A percentile compares a stretch with the other conserved stretches of the same genome.
Conservation (phyloP, 768 basidiomycete species). For the Leucosporidium yakuticum region DNA sequence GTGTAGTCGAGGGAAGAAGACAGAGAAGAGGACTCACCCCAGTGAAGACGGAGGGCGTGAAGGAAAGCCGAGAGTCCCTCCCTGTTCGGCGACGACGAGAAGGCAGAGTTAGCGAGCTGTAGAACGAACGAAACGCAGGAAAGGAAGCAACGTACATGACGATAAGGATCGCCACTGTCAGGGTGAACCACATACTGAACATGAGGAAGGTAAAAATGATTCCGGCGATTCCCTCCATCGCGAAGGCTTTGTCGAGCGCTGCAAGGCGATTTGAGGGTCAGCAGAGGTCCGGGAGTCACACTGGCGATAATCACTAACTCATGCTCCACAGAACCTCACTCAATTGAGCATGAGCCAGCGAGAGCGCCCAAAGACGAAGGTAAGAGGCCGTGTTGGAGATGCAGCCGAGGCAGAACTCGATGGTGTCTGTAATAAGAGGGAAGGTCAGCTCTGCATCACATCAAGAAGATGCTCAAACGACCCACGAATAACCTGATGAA, state of each 20-base stretch:
- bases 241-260: constrained; percentile 48
- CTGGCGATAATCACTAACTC: constrained; percentile 16
- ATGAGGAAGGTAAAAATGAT: constrained; percentile 61
- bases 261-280: constrained; percentile 48
- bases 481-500: constrained; percentile 97
- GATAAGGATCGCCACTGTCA: too few relatives aligned
- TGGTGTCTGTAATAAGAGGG: constrained; percentile 44
- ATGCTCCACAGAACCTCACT: constrained; percentile 71
- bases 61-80: constrained; percentile 96
- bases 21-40: constrained; percentile 78
- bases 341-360: constrained; percentile 93
- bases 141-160: constrained; percentile 34
- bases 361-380: constrained; percentile 85
- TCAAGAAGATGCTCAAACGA: not conserved
- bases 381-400: constrained; percentile 49
- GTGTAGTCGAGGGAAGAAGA: constrained; percentile 66
- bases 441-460: not conserved
- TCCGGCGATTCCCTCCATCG: constrained; percentile 44
- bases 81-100: constrained; percentile 36
- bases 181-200: constrained; percentile 71
- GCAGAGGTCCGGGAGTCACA: not conserved
- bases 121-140: not conserved
- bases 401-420: constrained; percentile 98
- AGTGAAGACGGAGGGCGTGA: constrained; percentile 91
- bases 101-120: not conserved